Evolutionary conservation across 805 yeast genomes (phyloP), one percentile per base, ranked within the genome.

Genomic region (Monosporozyma yasuniensis): DNA sequence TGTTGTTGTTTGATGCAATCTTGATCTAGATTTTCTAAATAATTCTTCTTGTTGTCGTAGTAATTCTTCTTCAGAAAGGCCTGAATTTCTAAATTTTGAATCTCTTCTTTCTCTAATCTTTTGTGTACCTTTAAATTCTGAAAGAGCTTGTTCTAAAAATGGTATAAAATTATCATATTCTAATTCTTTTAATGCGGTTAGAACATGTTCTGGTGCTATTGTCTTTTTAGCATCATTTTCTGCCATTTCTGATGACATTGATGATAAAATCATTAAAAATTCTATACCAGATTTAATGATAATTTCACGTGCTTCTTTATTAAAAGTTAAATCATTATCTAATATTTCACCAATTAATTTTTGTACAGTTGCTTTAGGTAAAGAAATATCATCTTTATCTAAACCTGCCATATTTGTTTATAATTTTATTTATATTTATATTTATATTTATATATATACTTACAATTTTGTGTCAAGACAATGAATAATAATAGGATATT

Each of bases 141-240:
- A 78, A 54, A 91, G 73, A 21, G 87, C 87, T 54, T 83, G 82
- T 60, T 86, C 83, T 43, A 93, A 78, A 25, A 87, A 83, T 34
- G 84, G 90, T 47, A 93, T 74, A 65, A 91, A 93, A 52, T 87
- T 89, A 27, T 76, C 76, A 66, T 88, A 93, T 25, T 96, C 99
- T 49, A 93, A 73, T 60, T 86, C 96, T 53, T 79, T 82, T 43
- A 93, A 71, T 0, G 98, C 97, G 61, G 83, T 85, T 54, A 91
- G 77, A 37, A 93, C 97, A 64, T 93, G 99, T 65, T 93, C 99
- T 1, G 96, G 84, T 0, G 96, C 95, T 42, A 93, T 93, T 2
- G 99, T 93, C 68, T 93, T 93, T 67, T 93, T 93, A 48, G 95
- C 81, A 64, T 93, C 99, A 59, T 84, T 85, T 59, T 93, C 98